Evolutionary conservation across 441 rosid genomes (phyloP), one percentile per base, ranked within the genome.

Genomic region (Raphanus hybrid): DNA sequence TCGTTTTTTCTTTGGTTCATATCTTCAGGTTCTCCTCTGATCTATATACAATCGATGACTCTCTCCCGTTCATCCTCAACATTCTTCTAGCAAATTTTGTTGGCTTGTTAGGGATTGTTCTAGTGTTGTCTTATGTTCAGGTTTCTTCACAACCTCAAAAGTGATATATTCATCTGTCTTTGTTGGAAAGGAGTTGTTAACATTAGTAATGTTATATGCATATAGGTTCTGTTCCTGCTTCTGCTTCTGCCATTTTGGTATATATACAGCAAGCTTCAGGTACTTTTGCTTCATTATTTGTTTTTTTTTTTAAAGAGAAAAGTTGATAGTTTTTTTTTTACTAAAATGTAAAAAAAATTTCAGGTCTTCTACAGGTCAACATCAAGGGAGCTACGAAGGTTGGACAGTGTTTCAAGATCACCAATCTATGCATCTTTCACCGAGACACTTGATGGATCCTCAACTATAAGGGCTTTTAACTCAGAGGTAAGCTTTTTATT

Each of bases 321-420:
- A 50, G 26, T 37, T 54, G 14, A 54, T 16, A 60, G 39, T 70
- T 48, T 80, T 62, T 16, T 16, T 74, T 18, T 18, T 1, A 62
- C 80, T 84, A 54, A 88, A 37, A 26, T 76, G 60, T 64, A 80
- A 69, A 43, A 16, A 16, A 16, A 16, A 16, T 87, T 78, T 70
- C 91, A 96, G 99, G 87, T 88, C 84, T 93, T 96, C 84, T 93
- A 96, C 86, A 93, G 98, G 85, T 93, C 99, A 75, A 93, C 97
- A 74, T 91, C 98, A 67, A 90, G 99, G 87, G 99, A 93, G 78
- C 81, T 96, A 78, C 86, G 98, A 75, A 89, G 99, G 84, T 78
- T 96, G 73, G 99, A 93, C 83, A 92, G 98, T 84, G 94, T 96
- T 79, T 86, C 97, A 74, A 94, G 96, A 64, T 96, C 98, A 72